phyloP scores from a whole-genome alignment of 2,329 filamentous ascomycete species.

The Gyromitra esculenta region DNA sequence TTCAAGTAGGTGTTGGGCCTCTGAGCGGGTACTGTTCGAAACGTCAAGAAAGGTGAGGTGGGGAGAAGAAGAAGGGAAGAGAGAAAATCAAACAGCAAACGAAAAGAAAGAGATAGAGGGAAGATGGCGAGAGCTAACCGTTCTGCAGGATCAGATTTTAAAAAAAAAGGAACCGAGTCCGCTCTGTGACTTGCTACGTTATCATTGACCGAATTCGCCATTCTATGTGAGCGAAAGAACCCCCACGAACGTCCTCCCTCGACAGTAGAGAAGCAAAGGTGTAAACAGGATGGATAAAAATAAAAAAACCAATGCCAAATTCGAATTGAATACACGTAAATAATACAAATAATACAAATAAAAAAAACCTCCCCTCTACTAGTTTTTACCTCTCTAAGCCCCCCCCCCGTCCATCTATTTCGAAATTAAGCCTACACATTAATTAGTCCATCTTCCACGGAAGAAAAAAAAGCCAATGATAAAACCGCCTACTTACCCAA shows the following conservation, averaged over 20 bases:
- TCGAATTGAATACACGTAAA: constrained; percentile 16
- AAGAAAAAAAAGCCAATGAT: background rate
- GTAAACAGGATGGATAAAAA: background rate
- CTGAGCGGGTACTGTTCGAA: background rate
- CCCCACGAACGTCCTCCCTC: background rate
- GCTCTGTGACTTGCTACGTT: background rate
- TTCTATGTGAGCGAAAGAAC: background rate
- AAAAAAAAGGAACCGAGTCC: background rate
- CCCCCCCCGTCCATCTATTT: background rate
- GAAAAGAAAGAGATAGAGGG: background rate
- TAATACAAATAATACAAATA: constrained; percentile 9
- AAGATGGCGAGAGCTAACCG: background rate
- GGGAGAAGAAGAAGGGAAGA: background rate
- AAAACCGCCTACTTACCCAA: constrained; percentile 59
- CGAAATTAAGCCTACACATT: constrained; percentile 33
- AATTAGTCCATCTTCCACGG: background rate
- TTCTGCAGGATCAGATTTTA: background rate
- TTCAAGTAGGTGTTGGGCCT: too few species aligned
- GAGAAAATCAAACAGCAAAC: background rate
- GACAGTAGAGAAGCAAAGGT: background rate
- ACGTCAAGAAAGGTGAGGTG: background rate
- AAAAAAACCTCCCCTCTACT: background rate
- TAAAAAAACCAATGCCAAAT: background rate
- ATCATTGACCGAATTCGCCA: too few species aligned
- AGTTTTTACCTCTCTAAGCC: background rate